phyloP scores from a whole-genome alignment of 352 stramenopile genomes.

The Phytophthora sp. region DNA sequence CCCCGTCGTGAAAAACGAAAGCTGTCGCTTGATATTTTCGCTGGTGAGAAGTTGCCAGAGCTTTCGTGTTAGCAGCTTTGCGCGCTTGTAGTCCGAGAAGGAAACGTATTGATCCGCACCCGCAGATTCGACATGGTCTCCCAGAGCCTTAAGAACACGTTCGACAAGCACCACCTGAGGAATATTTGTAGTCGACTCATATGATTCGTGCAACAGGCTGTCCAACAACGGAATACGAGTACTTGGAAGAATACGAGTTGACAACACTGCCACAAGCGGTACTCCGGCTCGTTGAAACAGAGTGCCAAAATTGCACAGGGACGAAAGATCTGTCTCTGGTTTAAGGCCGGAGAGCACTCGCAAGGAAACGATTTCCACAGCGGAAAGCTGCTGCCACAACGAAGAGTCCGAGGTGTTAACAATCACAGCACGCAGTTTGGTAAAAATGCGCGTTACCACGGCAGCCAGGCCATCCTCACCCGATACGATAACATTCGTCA shows the following conservation, averaged over 20 bases:
- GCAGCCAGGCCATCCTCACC: neutral
- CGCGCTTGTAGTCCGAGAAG: constrained; percentile 43
- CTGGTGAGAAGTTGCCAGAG: constrained; percentile 45
- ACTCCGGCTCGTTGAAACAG: constrained; percentile 33
- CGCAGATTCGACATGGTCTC: neutral
- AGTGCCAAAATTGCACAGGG: constrained; percentile 24
- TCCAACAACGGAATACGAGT: constrained; percentile 23
- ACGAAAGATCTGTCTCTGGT: constrained; percentile 9
- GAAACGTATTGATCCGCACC: constrained; percentile 11
- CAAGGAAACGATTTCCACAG: constrained; percentile 40
- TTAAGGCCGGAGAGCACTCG: constrained; percentile 24
- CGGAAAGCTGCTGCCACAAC: constrained; percentile 34
- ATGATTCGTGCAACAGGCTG: constrained; percentile 20
- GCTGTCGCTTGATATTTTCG: neutral
- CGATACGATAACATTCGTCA: constrained; percentile 38
- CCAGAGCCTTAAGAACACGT: constrained; percentile 38
- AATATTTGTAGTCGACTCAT: constrained; percentile 3
- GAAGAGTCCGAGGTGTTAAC: constrained; percentile 1
- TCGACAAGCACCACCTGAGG: constrained; percentile 43
- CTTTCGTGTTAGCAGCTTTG: constrained; percentile 42
- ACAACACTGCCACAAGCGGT: constrained; percentile 31
- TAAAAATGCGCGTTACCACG: constrained; percentile 41
- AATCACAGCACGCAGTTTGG: constrained; percentile 38
- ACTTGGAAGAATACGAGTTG: constrained; percentile 11
- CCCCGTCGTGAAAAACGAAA: constrained; percentile 41